Conservation (phyloP, 1,284 basidiomycete species). For the Pulchroboletus neoregius region DNA sequence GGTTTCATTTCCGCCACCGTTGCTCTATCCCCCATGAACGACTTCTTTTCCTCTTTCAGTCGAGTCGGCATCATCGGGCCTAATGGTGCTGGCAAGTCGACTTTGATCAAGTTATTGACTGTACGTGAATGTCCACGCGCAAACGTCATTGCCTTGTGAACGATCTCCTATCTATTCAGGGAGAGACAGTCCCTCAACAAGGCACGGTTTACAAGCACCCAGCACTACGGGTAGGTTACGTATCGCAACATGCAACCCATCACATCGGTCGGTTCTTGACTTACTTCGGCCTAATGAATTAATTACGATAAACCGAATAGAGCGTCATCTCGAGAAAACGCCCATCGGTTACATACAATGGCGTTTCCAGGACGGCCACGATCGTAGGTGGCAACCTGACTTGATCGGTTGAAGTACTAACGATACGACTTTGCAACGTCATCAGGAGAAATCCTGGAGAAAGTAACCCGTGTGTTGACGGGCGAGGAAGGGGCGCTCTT, state of each 20-base stretch:
- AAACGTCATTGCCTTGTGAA: conserved; percentile 8
- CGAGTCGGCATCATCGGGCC: conserved; percentile 90
- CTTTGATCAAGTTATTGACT: conserved; percentile 95
- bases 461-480: conserved; percentile 87
- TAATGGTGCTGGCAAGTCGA: conserved; percentile 93
- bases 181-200: conserved; percentile 91
- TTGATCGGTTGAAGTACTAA: conserved; percentile 13
- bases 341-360: conserved; percentile 96
- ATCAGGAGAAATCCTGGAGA: conserved; percentile 84
- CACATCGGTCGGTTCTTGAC: conserved; percentile 63
- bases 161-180: conserved; percentile 42
- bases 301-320: conserved; percentile 38
- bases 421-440: conserved; percentile 13
- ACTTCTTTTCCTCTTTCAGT: conserved; percentile 39
- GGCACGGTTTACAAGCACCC: conserved; percentile 97
- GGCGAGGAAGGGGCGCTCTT: conserved; percentile 81
- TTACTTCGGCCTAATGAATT: conserved; percentile 20
- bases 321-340: conserved; percentile 92
- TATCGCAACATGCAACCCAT: conserved; percentile 97
- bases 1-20: conserved; percentile 30
- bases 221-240: conserved; percentile 92
- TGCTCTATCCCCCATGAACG: conserved; percentile 14
- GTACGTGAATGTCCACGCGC: conserved; percentile 38
- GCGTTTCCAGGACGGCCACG: conserved; percentile 99
- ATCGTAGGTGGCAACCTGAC: conserved; percentile 58